A percentile compares a stretch with the other conserved stretches of the same genome.
phyloP scores from a whole-genome alignment of 805 yeast species.

The Scheffersomyces amazonensis region DNA sequence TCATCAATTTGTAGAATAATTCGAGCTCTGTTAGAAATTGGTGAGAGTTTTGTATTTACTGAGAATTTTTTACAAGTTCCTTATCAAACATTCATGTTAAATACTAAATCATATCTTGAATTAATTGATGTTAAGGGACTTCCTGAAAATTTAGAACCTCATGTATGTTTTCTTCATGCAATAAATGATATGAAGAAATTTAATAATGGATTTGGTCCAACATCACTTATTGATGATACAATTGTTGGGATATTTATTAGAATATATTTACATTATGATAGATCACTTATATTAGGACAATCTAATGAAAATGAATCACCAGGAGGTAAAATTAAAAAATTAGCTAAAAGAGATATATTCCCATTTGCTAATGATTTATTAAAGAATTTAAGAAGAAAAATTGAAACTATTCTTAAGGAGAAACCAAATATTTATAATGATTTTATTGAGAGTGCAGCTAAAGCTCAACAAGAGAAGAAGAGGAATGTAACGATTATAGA shows the following conservation, averaged over 20 bases:
- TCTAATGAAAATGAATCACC: slow-evolving; percentile 21
- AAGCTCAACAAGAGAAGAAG: not conserved
- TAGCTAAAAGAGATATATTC: slow-evolving; percentile 41
- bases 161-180: slow-evolving; percentile 46
- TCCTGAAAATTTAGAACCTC: slow-evolving; percentile 34
- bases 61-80: slow-evolving; percentile 49
- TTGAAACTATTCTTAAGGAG: slow-evolving; percentile 28
- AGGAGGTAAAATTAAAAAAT: slow-evolving; percentile 28
- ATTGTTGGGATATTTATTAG: slow-evolving; percentile 58
- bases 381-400: slow-evolving; percentile 22
- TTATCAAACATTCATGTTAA: slow-evolving; percentile 40
- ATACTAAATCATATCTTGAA: slow-evolving; percentile 30
- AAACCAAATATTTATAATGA: slow-evolving; percentile 30
- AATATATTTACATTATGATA: slow-evolving; percentile 31
- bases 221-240: slow-evolving; percentile 72
- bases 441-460: slow-evolving; percentile 7
- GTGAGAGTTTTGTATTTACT: slow-evolving; percentile 42
- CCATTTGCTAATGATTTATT: slow-evolving; percentile 37
- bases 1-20: slow-evolving; percentile 49
- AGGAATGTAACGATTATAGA: not conserved
- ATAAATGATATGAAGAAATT: slow-evolving; percentile 61
- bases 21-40: slow-evolving; percentile 42
- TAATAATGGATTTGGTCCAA: slow-evolving; percentile 80
- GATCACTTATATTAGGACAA: slow-evolving; percentile 2
- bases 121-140: slow-evolving; percentile 25